Conservation (phyloP, 169 alveolate species). For the Ichthyophthirius multifiliis region DNA sequence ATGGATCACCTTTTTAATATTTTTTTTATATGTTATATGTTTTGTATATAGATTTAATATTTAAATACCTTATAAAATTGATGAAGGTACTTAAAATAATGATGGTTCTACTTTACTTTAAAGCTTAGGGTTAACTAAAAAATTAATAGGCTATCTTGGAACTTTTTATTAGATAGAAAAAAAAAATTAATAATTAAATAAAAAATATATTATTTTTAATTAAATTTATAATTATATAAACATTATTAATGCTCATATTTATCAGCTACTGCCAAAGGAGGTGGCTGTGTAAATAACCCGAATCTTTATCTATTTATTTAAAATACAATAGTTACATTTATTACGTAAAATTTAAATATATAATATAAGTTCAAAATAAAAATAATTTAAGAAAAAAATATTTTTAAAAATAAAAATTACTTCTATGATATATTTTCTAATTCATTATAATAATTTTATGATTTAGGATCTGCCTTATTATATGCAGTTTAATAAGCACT, state of each 20-base stretch:
- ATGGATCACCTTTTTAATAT: constrained; percentile 26
- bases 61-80: background rate
- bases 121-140: background rate
- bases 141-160: background rate
- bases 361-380: too few species aligned
- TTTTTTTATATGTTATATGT: background rate
- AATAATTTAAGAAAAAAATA: too few species aligned
- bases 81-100: background rate
- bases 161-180: background rate
- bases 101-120: constrained; percentile 2
- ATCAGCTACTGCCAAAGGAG: background rate
- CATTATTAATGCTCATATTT: background rate
- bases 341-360: too few species aligned
- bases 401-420: too few species aligned
- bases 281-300: background rate
- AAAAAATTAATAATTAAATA: background rate
- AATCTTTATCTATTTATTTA: background rate
- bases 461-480: too few species aligned
- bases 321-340: too few species aligned
- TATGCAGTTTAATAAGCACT: too few species aligned
- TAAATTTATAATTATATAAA: background rate
- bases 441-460: too few species aligned
- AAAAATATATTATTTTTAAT: background rate
- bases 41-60: background rate
- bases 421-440: too few species aligned